Evolutionary conservation across 441 rosid genomes (phyloP).

Genomic region (Adansonia rubrostipa): DNA sequence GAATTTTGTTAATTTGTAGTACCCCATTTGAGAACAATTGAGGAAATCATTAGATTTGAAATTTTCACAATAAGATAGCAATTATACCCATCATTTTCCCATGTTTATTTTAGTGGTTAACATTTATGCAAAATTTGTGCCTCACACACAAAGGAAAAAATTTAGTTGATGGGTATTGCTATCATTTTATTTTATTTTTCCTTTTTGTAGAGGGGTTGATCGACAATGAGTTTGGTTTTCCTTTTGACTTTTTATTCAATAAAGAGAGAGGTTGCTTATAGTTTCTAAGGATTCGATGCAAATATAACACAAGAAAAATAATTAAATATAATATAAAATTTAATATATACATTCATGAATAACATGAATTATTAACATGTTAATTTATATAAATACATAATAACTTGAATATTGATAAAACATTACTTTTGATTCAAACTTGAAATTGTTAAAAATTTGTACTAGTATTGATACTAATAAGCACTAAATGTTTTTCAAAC

Average conservation of each 20-base stretch:
- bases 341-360: no score
- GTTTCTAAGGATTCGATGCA: not conserved
- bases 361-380: no score
- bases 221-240: slow-evolving; percentile 9
- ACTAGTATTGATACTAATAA: no score
- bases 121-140: no score
- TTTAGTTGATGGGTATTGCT: not conserved
- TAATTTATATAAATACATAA: no score
- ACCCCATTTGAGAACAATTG: not conserved
- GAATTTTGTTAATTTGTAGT: not conserved
- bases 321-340: no score
- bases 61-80: not conserved
- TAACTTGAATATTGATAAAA: no score
- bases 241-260: slow-evolving; percentile 20
- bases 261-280: not conserved
- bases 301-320: no score
- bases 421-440: no score
- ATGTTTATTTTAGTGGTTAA: no score
- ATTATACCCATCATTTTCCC: not conserved
- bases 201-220: slow-evolving; percentile 3
- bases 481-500: no score
- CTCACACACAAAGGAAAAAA: not conserved
- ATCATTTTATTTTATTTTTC: not conserved
- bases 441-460: no score
- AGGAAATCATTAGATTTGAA: not conserved